phyloP scores from a whole-genome alignment of 257 asterid species.

The Capsicum baccatum region DNA sequence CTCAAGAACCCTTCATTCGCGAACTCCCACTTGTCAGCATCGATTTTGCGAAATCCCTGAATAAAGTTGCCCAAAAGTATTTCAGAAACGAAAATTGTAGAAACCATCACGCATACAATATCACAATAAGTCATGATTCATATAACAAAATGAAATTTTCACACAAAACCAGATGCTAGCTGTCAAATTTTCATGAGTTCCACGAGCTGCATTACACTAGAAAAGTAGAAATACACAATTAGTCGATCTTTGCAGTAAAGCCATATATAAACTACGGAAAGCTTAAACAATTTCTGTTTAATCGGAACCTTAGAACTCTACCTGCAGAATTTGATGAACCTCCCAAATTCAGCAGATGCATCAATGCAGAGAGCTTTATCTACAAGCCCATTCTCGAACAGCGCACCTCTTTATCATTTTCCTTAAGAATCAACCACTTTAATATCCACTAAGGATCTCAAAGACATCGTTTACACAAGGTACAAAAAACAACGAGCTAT shows the following conservation, averaged over 20 bases:
- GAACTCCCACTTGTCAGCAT: conserved; percentile 83
- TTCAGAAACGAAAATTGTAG: conserved; percentile 7
- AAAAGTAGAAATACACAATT: conserved; percentile 37
- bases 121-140: conserved; percentile 25
- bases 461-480: conserved; percentile 30
- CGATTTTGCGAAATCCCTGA: conserved; percentile 85
- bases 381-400: conserved; percentile 33
- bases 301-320: conserved; percentile 54
- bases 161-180: conserved; percentile 36
- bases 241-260: conserved; percentile 32
- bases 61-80: conserved; percentile 17
- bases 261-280: neutral
- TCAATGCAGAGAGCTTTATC: conserved; percentile 33
- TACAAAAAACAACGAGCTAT: neutral
- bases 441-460: neutral
- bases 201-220: conserved; percentile 41
- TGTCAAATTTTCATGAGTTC: conserved; percentile 37
- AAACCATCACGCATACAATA: neutral
- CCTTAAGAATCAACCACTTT: neutral
- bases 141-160: conserved; percentile 8
- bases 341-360: conserved; percentile 50
- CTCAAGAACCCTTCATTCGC: conserved; percentile 68
- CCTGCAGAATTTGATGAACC: conserved; percentile 57
- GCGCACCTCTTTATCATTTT: conserved; percentile 18
- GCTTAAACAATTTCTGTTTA: conserved; percentile 17